These are phyloP conservation scores for Yamadazyma friedrichii DNA, from an alignment of 1,139 yeast genomes.

Conservation along the genomic window DNA sequence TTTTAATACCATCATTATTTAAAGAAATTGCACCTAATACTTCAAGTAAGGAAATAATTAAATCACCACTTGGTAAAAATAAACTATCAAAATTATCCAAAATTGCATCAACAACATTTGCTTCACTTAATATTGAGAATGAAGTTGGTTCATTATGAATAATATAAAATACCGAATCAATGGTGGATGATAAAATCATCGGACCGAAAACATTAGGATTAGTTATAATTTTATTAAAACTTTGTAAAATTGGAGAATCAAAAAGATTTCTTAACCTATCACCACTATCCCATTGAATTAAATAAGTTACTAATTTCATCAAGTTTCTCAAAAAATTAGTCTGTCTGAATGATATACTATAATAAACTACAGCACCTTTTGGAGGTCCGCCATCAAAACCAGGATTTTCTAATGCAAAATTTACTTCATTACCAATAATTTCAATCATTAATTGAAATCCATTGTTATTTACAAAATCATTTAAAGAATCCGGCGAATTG, in stretches of 20 bases:
- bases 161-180: slow-evolving; percentile 69
- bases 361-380: slow-evolving; percentile 51
- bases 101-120: slow-evolving; percentile 67
- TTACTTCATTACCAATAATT: slow-evolving; percentile 65
- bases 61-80: slow-evolving; percentile 56
- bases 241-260: slow-evolving; percentile 72
- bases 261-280: slow-evolving; percentile 82
- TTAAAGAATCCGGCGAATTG: slow-evolving; percentile 46
- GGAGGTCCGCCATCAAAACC: slow-evolving; percentile 54
- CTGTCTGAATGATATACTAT: slow-evolving; percentile 62
- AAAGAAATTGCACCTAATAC: slow-evolving; percentile 82
- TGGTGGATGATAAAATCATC: slow-evolving; percentile 58
- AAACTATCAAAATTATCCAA: slow-evolving; percentile 53
- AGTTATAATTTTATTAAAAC: slow-evolving; percentile 59
- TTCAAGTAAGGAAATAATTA: slow-evolving; percentile 67
- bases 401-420: slow-evolving; percentile 59
- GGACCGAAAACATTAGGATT: slow-evolving; percentile 69
- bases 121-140: slow-evolving; percentile 75
- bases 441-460: slow-evolving; percentile 68
- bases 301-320: slow-evolving; percentile 61
- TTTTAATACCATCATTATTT: slow-evolving; percentile 67
- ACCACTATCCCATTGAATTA: slow-evolving; percentile 73
- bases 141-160: slow-evolving; percentile 93
- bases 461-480: slow-evolving; percentile 60
- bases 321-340: slow-evolving; percentile 56